These are phyloP conservation scores for Scheffersomyces illinoinensis DNA, from an alignment of 1,139 yeast genomes.

Conservation along the genomic window DNA sequence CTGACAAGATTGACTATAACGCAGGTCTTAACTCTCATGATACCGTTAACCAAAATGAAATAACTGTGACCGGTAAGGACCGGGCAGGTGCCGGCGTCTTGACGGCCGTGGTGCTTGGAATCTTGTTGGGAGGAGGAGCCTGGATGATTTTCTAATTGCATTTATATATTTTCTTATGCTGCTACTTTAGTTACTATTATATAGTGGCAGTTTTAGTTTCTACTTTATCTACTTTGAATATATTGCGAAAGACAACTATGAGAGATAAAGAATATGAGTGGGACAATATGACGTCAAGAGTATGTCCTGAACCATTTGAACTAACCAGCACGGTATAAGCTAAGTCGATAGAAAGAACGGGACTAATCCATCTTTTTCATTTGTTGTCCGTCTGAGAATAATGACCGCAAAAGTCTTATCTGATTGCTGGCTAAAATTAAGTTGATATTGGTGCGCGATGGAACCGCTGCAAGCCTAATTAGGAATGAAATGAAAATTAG, in stretches of 20 bases:
- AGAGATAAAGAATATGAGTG: not conserved
- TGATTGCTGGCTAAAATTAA: not conserved
- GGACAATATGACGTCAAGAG: not conserved
- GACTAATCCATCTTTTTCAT: not conserved
- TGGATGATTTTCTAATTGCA: conserved; percentile 44
- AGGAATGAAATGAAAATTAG: not conserved
- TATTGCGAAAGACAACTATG: not conserved
- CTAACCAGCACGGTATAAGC: not conserved
- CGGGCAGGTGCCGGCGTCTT: conserved; percentile 52
- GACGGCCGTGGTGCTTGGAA: conserved; percentile 43
- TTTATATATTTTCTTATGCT: not conserved
- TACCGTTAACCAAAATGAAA: conserved; percentile 27
- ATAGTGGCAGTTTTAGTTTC: not conserved
- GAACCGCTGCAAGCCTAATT: not conserved
- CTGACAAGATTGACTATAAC: conserved; percentile 49
- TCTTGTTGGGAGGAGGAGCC: conserved; percentile 38
- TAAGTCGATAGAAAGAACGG: too few relatives aligned
- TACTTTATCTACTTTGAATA: not conserved
- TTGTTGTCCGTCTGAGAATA: too few relatives aligned
- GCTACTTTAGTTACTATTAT: not conserved
- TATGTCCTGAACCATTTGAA: too few relatives aligned
- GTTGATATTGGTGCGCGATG: not conserved
- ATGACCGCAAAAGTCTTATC: not conserved
- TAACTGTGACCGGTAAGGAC: conserved; percentile 36
- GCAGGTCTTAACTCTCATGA: conserved; percentile 37